Conservation (phyloP, 441 rosid species). For the Arabidopsis lyrata region DNA sequence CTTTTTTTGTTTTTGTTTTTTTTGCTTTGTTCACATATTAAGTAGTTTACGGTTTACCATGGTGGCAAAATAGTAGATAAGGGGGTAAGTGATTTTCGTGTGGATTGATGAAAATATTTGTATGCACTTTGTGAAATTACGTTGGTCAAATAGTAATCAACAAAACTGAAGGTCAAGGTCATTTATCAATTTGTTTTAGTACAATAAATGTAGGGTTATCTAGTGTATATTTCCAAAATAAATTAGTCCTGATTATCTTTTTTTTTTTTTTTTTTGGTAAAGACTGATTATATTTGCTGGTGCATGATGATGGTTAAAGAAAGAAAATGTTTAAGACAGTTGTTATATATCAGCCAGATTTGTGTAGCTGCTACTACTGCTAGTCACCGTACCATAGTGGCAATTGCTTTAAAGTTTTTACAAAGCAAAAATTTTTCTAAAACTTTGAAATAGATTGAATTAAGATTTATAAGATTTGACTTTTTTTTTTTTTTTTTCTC, state of each 20-base stretch:
- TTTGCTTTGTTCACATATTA: too few species aligned
- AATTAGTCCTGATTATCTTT: neutral
- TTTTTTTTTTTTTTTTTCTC: too few species aligned
- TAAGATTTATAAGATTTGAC: too few species aligned
- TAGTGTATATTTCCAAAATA: neutral
- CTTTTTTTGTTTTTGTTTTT: too few species aligned
- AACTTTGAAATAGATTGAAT: too few species aligned
- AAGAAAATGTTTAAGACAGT: neutral
- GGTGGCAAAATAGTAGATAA: neutral
- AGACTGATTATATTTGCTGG: neutral
- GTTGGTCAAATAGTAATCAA: neutral
- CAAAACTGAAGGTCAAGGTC: neutral
- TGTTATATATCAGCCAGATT: constrained; percentile 18
- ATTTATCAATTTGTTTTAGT: neutral
- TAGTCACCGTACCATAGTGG: constrained; percentile 29
- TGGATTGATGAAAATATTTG: neutral
- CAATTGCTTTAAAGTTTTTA: too few species aligned
- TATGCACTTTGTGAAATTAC: neutral
- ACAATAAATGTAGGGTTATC: neutral
- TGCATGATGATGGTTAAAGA: constrained; percentile 22
- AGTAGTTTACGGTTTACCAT: too few species aligned
- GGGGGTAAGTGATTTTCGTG: neutral
- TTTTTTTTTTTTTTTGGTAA: neutral
- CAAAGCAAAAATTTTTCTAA: too few species aligned
- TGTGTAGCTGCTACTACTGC: constrained; percentile 10